Percentiles rank a stretch among this genome's conserved stretches.
These are phyloP conservation scores for Penium margaritaceum DNA, from an alignment of 139 green algal genomes.

Conservation along the genomic window DNA sequence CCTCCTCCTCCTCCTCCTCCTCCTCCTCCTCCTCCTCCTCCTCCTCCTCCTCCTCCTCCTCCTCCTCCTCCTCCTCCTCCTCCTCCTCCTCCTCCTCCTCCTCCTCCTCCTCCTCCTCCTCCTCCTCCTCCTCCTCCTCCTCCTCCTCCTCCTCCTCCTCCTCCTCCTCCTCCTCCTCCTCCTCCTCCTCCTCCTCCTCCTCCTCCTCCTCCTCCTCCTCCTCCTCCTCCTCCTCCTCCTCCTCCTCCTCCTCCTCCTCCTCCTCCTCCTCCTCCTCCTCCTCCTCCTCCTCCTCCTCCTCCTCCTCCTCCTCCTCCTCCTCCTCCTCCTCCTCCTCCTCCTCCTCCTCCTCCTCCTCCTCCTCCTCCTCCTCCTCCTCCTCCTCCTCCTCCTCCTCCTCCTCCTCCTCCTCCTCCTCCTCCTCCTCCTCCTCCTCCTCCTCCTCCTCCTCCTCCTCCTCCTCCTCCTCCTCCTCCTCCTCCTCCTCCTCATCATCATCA, in stretches of 20 bases:
- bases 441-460: constrained; percentile 1
- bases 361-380: background rate
- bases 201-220: background rate
- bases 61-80: background rate
- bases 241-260: too few relatives aligned
- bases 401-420: background rate
- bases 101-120: constrained; percentile 8
- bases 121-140: constrained; percentile 3
- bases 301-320: background rate
- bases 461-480: constrained; percentile 5
- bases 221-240: too few relatives aligned
- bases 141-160: constrained; percentile 1
- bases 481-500: constrained; percentile 3
- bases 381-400: constrained; percentile 1
- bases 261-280: too few relatives aligned
- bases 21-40: too few relatives aligned
- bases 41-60: too few relatives aligned
- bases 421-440: background rate
- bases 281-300: background rate
- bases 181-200: too few relatives aligned
- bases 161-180: too few relatives aligned
- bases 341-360: background rate
- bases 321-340: background rate
- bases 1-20: too few relatives aligned
- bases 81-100: background rate